Conservation (phyloP, 2,329 filamentous ascomycete genomes). For the Hortaea werneckii region DNA sequence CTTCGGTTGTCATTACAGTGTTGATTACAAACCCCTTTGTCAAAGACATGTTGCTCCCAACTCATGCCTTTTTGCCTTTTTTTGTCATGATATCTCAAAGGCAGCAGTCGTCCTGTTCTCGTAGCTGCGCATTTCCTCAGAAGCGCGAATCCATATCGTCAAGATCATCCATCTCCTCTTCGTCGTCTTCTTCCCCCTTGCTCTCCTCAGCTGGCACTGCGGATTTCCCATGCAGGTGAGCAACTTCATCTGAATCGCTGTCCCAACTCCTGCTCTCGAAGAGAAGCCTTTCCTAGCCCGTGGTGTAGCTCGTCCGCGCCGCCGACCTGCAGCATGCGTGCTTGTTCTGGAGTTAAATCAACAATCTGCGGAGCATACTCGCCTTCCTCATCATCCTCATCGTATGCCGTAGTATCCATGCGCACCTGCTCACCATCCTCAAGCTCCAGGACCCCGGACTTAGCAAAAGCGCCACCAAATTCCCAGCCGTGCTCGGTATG, state of each 20-base stretch:
- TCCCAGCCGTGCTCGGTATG: conserved; percentile 49
- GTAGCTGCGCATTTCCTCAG: conserved; percentile 7
- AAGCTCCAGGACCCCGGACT: conserved; percentile 48
- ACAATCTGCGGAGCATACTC: conserved; percentile 55
- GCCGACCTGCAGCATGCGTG: conserved; percentile 24
- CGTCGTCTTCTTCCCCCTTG: conserved; percentile 12
- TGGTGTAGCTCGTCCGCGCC: conserved; percentile 14
- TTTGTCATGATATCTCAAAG: no score
- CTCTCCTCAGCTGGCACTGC: conserved; percentile 5
- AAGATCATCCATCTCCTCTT: conserved; percentile 22
- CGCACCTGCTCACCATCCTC: conserved; percentile 56
- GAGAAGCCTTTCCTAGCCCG: conserved; percentile 10
- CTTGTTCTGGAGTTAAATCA: conserved; percentile 39
- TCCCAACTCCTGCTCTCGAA: conserved; percentile 10
- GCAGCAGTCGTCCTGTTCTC: no score
- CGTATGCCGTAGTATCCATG: conserved; percentile 39
- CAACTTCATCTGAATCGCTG: conserved; percentile 24
- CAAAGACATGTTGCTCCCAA: no score
- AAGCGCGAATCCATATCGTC: conserved; percentile 25
- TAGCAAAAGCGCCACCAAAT: conserved; percentile 43
- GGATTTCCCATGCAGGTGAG: background rate
- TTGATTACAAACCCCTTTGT: no score
- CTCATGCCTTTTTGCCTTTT: no score
- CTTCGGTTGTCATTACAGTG: no score
- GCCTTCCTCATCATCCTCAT: conserved; percentile 53